These are phyloP conservation scores for Acanthamoeba triangularis DNA, from an alignment of 208 protist genomes.

Conservation along the genomic window DNA sequence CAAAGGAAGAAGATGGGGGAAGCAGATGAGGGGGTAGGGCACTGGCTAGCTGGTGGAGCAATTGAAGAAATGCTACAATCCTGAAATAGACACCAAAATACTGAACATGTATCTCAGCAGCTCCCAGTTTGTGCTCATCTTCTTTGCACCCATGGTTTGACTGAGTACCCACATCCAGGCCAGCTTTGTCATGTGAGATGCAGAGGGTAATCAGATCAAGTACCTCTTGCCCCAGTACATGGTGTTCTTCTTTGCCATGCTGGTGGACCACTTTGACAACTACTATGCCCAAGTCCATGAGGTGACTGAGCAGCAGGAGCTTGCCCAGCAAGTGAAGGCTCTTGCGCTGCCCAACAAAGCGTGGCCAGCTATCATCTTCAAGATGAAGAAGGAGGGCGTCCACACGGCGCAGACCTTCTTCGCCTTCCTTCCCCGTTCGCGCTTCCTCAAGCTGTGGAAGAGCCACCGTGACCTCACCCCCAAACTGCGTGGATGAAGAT, in stretches of 20 bases:
- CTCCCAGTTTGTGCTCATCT: neutral
- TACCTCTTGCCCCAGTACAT: constrained; percentile 66
- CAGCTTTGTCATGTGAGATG: constrained; percentile 6
- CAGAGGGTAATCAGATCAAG: neutral
- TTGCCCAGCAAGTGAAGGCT: neutral
- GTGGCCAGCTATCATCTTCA: constrained; percentile 19
- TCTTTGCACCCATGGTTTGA: too few relatives aligned
- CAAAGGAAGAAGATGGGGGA: too few relatives aligned
- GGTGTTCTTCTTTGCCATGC: constrained; percentile 34
- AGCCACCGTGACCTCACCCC: neutral
- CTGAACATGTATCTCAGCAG: constrained; percentile 67
- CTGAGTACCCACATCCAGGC: neutral
- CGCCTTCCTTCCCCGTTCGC: neutral
- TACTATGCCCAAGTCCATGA: constrained; percentile 11
- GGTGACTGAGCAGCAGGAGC: constrained; percentile 12
- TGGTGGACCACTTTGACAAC: neutral
- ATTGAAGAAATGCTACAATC: constrained; percentile 52
- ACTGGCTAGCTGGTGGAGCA: neutral
- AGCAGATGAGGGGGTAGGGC: neutral
- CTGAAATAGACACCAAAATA: constrained; percentile 64
- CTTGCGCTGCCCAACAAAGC: neutral
- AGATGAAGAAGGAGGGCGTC: constrained; percentile 60
- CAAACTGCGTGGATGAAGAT: too few relatives aligned
- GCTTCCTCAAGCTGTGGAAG: constrained; percentile 38
- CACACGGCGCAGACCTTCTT: neutral